Base-by-base conservation (phyloP, 1,139 yeast species). In the Pichia norvegensis region DNA sequence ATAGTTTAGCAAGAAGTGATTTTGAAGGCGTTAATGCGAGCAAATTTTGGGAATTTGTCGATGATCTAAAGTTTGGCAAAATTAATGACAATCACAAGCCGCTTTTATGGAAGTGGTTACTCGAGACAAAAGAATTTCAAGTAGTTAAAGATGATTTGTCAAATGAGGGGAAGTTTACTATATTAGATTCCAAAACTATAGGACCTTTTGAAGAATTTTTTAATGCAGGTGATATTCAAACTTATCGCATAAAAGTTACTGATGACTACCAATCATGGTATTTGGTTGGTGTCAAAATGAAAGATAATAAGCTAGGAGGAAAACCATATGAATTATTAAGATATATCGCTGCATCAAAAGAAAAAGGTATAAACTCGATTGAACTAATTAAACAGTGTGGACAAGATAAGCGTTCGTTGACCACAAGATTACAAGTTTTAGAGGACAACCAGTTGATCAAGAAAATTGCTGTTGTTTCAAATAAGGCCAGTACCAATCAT, bases 401-500 rank as follows among this genome's bases (percentile, higher is more conserved):
- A 7, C 92, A 83, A 61, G 92, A 83, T 56, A 76, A 81, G n/a
- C 69, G 90, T 50, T 81, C 88, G 46, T 66, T 81, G 37, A 79
- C 88, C 0, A 69, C 78, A 1, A 68, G 92, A 53, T 67, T 81
- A 45, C 77, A 75, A 54, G 70, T 72, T 43, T 62, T 83, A 29
- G 77, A 72, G 48, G 75, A 70, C 16, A 60, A 66, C 47, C 72
- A 76, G 20, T 62, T 79, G 22, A 73, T 81, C 5, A 64, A 64
- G 22, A 76, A 72, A 52, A 65, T 60, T 38, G 51, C 60, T 4
- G 52, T 58, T 3, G 42, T 52, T 21, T 44, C 50, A 4, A 49
- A 53, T 13, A 49, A 49, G 2, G 42, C 47, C 4, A 51, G 47
- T 20, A 52, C 62, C 3, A 53, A 54, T 45, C 52, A 54, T 19